Conservation (phyloP, 352 stramenopile species). For the Aphanomyces euteiches region DNA sequence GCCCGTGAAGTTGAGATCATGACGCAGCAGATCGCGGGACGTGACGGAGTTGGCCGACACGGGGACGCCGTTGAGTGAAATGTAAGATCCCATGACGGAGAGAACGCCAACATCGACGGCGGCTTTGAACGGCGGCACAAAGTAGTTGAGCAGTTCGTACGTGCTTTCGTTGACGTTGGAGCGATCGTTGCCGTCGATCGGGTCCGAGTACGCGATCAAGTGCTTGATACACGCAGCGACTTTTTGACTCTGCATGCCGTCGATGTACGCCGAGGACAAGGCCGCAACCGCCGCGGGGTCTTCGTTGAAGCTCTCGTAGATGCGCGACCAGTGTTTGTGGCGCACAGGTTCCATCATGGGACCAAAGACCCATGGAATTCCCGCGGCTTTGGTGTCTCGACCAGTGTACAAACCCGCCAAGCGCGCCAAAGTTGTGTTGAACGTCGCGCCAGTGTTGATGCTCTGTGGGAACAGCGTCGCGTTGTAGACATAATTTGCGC, state of each 20-base stretch:
- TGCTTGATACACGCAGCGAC: conserved; percentile 88
- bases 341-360: conserved; percentile 81
- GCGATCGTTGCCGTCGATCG: conserved; percentile 75
- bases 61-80: conserved; percentile 89
- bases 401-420: conserved; percentile 69
- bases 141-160: conserved; percentile 82
- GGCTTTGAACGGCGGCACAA: conserved; percentile 78
- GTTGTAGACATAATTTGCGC: conserved; percentile 82
- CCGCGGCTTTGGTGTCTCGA: conserved; percentile 81
- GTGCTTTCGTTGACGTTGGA: conserved; percentile 65
- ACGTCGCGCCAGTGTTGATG: conserved; percentile 85
- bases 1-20: conserved; percentile 85
- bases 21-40: conserved; percentile 76
- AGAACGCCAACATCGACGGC: conserved; percentile 69
- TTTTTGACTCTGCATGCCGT: conserved; percentile 64
- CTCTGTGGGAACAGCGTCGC: conserved; percentile 83
- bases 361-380: conserved; percentile 90
- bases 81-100: conserved; percentile 93
- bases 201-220: conserved; percentile 85
- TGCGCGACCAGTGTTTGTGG: conserved; percentile 79
- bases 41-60: conserved; percentile 77
- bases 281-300: conserved; percentile 69
- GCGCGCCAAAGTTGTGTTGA: conserved; percentile 74
- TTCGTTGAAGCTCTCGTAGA: conserved; percentile 94
- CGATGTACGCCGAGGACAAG: conserved; percentile 68